Base-by-base conservation (phyloP, 768 basidiomycete genomes). In the Hysterangium stoloniferum region DNA sequence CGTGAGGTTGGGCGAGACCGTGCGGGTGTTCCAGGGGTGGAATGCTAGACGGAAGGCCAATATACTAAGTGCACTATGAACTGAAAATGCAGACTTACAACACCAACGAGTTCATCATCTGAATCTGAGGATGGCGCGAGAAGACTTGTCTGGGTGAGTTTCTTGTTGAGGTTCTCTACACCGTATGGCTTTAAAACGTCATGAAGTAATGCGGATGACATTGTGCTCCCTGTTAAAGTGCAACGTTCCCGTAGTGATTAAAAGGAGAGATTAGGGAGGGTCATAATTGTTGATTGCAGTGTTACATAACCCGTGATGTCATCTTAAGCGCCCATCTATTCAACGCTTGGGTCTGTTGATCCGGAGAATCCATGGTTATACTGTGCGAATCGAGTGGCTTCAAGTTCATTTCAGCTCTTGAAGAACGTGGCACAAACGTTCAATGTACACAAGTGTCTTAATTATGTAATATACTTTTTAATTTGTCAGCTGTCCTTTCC, bases 1-100 rank as follows among this genome's bases (percentile, higher is more conserved):
- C 79, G 77, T 4, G 68, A 64, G 25, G 46, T 50, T 8, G 56
- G 54, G 6, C 64, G 58, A 2, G 81, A 53, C 12, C 45, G 38
- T 9, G 53, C 25, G 13, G 50, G 49, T 11, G 56, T 53, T 1
- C 41, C 54, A 20, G 56, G 42, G 27, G 52, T 31, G 7, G 54
- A 54, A 54, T 52, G 45, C 57, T 54, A 22, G 31, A 36, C 17
- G n/a, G 20, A 24, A 24, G 4, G 44, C 34, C 9, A 55, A 17
- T 25, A 27, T 6, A 6, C 12, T 24, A 13, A 22, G 9, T 25
- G 34, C 8, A 19, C 17, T 6, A 31, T 15, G n/a, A 33, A 27
- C 11, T 15, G 0, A 12, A 45, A 45, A 5, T 29, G 17, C 9
- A 41, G 11, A 58, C 59, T 42, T 29, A 61, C 59, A 27, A 61